Evolutionary conservation across 805 yeast species (phyloP).

Genomic region (Groenewaldozyma tartarivorans): DNA sequence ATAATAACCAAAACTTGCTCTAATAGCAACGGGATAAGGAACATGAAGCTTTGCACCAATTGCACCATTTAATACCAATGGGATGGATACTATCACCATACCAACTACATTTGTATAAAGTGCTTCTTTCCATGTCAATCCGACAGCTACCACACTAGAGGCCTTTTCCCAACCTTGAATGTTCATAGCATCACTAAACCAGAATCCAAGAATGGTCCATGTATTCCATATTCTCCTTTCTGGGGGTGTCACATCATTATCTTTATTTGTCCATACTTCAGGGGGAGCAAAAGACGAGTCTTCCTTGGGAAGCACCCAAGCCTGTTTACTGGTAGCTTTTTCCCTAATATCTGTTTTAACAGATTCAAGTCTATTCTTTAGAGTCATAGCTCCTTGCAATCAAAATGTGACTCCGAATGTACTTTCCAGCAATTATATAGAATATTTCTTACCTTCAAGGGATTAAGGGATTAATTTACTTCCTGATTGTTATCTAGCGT

Average conservation of each 20-base stretch:
- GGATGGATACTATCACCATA: conserved; percentile 10
- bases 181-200: conserved; percentile 15
- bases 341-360: conserved; percentile 8
- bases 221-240: conserved; percentile 13
- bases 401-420: too few relatives aligned
- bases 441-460: too few relatives aligned
- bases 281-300: conserved; percentile 17
- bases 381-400: not conserved
- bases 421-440: too few relatives aligned
- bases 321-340: conserved; percentile 13
- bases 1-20: conserved; percentile 19
- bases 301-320: conserved; percentile 19
- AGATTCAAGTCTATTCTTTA: not conserved
- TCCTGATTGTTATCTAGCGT: too few relatives aligned
- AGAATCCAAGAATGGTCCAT: conserved; percentile 13
- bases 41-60: conserved; percentile 18
- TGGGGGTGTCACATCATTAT: conserved; percentile 36
- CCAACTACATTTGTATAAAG: conserved; percentile 9
- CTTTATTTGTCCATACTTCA: conserved; percentile 21
- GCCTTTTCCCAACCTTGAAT: conserved; percentile 14
- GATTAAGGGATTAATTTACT: too few relatives aligned
- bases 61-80: conserved; percentile 12
- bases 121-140: conserved; percentile 14
- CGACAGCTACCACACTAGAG: conserved; percentile 11
- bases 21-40: conserved; percentile 19